Base-by-base conservation (phyloP, 23 red algal species). In the Chondrus crispus region DNA sequence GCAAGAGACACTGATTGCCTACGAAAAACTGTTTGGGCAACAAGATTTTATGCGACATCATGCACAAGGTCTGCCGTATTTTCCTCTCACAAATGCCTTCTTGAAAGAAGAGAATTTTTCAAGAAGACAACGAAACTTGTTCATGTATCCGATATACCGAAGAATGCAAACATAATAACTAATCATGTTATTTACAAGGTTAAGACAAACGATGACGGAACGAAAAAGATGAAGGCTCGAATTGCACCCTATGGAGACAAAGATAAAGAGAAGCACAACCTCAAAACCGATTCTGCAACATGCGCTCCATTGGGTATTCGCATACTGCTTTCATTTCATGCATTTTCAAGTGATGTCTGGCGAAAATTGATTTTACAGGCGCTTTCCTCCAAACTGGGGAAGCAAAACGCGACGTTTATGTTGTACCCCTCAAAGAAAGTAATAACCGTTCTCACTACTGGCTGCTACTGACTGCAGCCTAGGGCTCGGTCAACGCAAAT, bases 231-330 rank as follows among this genome's bases (percentile, higher is more conserved):
- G 50, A 62, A 68, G 24, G 46, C 78, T 40, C 46, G 16, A 53
- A 83, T 83, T 30, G 78, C 78, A 83, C 53, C 46, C 24, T 11
- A 83, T 38, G 52, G 78, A 53, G 57, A 62, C 41, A 45, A 83
- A 14, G 51, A 83, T 52, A 9, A 53, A 33, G 30, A 40, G n/a
- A 83, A 83, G 24, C 0, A 60, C 24, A 14, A 58, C 29, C 0
- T 83, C 24, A 60, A 33, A 8, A 58, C 46, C 20, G 78, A 83
- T 10, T 83, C 30, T 60, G 51, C 46, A 30, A 8, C 40, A n/a
- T 83, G 78, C 46, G 26, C 78, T 22, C 78, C 78, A 40, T 35
- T 24, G 19, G 78, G 78, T 55, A 35, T 83, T 53, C 24, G 78
- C 30, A 83, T 83, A 28, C 48, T 83, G 28, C 46, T 41, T 22